A percentile compares a stretch with the other conserved stretches of the same genome.
phyloP scores from a whole-genome alignment of 2,329 filamentous ascomycete species.

The Blumeria graminis region DNA sequence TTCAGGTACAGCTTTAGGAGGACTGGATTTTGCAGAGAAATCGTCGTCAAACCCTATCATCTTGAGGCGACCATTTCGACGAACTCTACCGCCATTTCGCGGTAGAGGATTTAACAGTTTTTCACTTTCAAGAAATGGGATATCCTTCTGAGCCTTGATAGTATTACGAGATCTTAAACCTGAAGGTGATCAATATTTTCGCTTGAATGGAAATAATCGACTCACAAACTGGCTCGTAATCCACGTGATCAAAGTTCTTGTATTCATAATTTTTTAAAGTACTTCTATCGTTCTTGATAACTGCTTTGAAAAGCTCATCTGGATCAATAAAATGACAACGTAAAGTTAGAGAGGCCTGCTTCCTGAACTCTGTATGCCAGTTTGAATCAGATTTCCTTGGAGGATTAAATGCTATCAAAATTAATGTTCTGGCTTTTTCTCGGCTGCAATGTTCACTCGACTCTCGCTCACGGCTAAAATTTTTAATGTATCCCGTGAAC shows the following conservation, averaged over 20 bases:
- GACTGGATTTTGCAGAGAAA: conserved; percentile 3
- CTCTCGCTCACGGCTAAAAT: conserved; percentile 49
- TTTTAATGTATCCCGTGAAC: conserved; percentile 54
- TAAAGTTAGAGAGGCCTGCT: conserved; percentile 42
- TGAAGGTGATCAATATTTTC: too few relatives aligned
- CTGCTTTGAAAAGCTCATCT: conserved; percentile 76
- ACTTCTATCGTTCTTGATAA: conserved; percentile 55
- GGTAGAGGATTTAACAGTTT: conserved; percentile 4
- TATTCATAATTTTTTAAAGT: conserved; percentile 20
- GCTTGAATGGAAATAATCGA: too few relatives aligned
- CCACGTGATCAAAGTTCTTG: too few relatives aligned
- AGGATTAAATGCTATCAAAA: conserved; percentile 52
- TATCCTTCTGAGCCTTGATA: too few relatives aligned
- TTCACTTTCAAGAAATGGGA: too few relatives aligned
- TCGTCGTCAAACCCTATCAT: conserved; percentile 53
- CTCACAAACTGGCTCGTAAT: too few relatives aligned
- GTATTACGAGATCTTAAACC: too few relatives aligned
- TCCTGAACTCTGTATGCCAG: conserved; percentile 50
- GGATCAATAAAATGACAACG: conserved; percentile 71
- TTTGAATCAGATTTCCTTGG: conserved; percentile 25
- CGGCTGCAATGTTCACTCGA: conserved; percentile 38
- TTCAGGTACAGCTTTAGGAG: conserved; percentile 1
- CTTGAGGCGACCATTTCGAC: conserved; percentile 24
- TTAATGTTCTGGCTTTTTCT: conserved; percentile 43
- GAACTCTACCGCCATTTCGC: conserved; percentile 14